phyloP scores from a whole-genome alignment of 2,329 filamentous ascomycete species.

The Aspergillus candidus region DNA sequence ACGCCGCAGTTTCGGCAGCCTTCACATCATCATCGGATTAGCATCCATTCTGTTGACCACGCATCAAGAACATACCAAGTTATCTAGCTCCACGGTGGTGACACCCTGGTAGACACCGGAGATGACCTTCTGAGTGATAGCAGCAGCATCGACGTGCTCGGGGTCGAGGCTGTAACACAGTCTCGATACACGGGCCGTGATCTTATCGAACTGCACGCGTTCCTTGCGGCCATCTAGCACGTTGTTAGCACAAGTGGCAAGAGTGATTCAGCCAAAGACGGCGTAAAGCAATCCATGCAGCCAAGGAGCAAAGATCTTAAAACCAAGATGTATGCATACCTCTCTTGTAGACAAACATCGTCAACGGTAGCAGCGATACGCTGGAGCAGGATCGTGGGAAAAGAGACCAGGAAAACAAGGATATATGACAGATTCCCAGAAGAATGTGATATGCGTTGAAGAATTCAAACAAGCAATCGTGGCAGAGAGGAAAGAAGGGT shows the following conservation, averaged over 20 bases:
- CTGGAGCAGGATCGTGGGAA: constrained; percentile 7
- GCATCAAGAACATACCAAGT: constrained; percentile 62
- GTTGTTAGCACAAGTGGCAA: constrained; percentile 15
- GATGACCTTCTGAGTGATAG: constrained; percentile 99
- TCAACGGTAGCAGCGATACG: constrained; percentile 18
- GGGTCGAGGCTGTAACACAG: constrained; percentile 96
- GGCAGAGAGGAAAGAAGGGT: constrained; percentile 2
- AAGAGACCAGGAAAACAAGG: constrained; percentile 14
- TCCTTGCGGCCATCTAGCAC: constrained; percentile 91
- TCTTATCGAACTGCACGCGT: constrained; percentile 99
- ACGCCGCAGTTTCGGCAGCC: constrained; percentile 97
- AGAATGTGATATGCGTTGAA: constrained; percentile 10
- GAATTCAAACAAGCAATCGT: constrained; percentile 5
- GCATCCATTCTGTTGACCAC: constrained; percentile 1
- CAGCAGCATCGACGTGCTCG: constrained; percentile 92
- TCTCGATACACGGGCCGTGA: constrained; percentile 95
- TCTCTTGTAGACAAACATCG: constrained; percentile 60
- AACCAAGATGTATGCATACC: constrained; percentile 39
- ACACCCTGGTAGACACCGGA: constrained; percentile 98
- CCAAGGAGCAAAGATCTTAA: not conserved
- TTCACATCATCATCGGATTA: constrained; percentile 38
- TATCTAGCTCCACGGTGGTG: constrained; percentile 91
- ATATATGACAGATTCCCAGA: constrained; percentile 13
- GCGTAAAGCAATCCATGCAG: not conserved
- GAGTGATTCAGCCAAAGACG: not conserved